Percentiles rank a stretch among this genome's conserved stretches.
These are phyloP conservation scores for Polytolypa hystricis DNA, from an alignment of 2,329 filamentous ascomycete species.

Conservation along the genomic window DNA sequence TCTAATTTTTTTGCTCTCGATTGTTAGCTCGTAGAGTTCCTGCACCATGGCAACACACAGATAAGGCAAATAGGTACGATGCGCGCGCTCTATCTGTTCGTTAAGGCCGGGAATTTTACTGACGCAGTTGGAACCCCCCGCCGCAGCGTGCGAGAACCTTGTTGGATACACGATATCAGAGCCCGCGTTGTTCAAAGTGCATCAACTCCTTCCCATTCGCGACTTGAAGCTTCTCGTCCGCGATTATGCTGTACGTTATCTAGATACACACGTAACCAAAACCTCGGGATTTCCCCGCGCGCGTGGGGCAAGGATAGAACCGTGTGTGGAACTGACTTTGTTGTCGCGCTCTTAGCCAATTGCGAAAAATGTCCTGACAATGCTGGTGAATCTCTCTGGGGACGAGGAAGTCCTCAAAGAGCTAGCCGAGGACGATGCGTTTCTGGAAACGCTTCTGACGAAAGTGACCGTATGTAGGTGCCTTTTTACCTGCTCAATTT, in stretches of 20 bases:
- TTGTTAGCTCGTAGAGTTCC: conserved; percentile 74
- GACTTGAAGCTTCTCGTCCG: conserved; percentile 78
- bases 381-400: conserved; percentile 71
- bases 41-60: conserved; percentile 82
- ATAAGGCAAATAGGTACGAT: conserved; percentile 64
- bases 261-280: no score
- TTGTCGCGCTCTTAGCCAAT: conserved; percentile 50
- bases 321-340: no score
- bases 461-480: conserved; percentile 63
- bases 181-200: conserved; percentile 70
- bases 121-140: neutral
- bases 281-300: no score
- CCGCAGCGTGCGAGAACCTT: conserved; percentile 66
- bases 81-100: neutral
- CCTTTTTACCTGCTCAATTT: conserved; percentile 5
- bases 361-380: conserved; percentile 78
- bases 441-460: conserved; percentile 61
- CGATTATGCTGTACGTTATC: conserved; percentile 66
- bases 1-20: no score
- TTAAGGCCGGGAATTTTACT: neutral
- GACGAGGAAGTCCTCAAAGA: conserved; percentile 64
- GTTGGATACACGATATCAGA: conserved; percentile 72
- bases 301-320: no score
- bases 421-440: conserved; percentile 67
- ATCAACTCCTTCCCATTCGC: conserved; percentile 66